Evolutionary conservation across 2,329 filamentous ascomycete species (phyloP).

Genomic region (Xylariaceae sp.): DNA sequence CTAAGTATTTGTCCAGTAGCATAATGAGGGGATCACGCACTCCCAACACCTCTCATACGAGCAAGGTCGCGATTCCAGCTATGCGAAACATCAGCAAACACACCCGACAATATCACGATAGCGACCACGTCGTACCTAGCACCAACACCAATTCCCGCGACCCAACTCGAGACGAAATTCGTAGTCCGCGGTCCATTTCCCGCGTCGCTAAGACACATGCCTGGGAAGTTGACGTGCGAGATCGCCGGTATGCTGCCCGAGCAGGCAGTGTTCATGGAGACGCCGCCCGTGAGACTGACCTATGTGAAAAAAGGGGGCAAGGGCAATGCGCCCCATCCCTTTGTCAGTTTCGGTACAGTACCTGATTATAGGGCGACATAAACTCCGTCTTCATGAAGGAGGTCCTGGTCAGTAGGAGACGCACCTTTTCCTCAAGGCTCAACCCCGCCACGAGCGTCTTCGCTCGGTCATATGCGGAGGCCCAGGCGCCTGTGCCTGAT

Average conservation of each 20-base stretch:
- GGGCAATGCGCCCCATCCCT: background rate
- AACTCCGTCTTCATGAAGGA: too few relatives aligned
- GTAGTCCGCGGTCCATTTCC: slow-evolving; percentile 32
- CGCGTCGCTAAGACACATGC: slow-evolving; percentile 37
- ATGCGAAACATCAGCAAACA: background rate
- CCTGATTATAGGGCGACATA: too few relatives aligned
- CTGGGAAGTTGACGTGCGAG: slow-evolving; percentile 36
- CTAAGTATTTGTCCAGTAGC: background rate
- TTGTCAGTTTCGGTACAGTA: background rate
- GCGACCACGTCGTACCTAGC: slow-evolving; percentile 27
- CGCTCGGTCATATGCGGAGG: slow-evolving; percentile 34
- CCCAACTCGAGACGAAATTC: slow-evolving; percentile 40
- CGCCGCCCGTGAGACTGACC: slow-evolving; percentile 37
- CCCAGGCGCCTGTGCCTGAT: slow-evolving; percentile 33
- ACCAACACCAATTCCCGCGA: slow-evolving; percentile 56
- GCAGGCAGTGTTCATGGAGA: slow-evolving; percentile 31
- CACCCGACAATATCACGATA: background rate
- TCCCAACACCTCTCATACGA: slow-evolving; percentile 61
- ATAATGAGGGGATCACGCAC: slow-evolving; percentile 3
- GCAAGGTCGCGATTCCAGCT: slow-evolving; percentile 69
- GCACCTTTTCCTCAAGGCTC: slow-evolving; percentile 37
- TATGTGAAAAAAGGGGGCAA: slow-evolving; percentile 1
- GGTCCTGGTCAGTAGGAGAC: background rate
- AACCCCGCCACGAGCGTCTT: slow-evolving; percentile 34
- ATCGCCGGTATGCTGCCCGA: slow-evolving; percentile 39